Conservation (phyloP, 1,284 basidiomycete species). For the Bondarzewia mesenterica region DNA sequence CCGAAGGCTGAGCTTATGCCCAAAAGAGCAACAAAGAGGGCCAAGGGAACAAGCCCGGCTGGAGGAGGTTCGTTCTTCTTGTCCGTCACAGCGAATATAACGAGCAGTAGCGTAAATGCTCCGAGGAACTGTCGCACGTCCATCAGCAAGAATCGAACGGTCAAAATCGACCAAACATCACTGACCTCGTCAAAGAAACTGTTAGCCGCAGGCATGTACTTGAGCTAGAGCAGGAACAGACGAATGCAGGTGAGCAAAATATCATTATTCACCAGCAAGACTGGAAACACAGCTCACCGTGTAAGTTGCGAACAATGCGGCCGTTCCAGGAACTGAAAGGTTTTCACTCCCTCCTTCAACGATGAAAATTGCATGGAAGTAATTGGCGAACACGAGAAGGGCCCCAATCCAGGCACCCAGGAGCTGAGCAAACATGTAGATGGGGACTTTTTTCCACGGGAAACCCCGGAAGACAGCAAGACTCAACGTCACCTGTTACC, state of each 20-base stretch:
- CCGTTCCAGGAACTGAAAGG: slow-evolving; percentile 61
- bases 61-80: slow-evolving; percentile 39
- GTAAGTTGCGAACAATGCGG: slow-evolving; percentile 63
- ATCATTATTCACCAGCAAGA: slow-evolving; percentile 1
- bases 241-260: no score
- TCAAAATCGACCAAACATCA: slow-evolving; percentile 4
- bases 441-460: slow-evolving; percentile 72
- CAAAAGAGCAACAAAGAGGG: slow-evolving; percentile 45
- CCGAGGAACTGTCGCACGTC: slow-evolving; percentile 53
- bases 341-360: slow-evolving; percentile 54
- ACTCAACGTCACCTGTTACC: slow-evolving; percentile 51
- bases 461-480: slow-evolving; percentile 66
- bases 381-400: slow-evolving; percentile 67
- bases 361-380: slow-evolving; percentile 66
- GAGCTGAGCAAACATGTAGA: slow-evolving; percentile 63
- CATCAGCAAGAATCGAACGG: no score
- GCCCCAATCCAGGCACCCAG: slow-evolving; percentile 65
- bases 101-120: slow-evolving; percentile 46
- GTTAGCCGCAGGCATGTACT: slow-evolving; percentile 50
- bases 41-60: slow-evolving; percentile 42
- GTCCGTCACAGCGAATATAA: slow-evolving; percentile 35
- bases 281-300: slow-evolving; percentile 43
- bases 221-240: slow-evolving; percentile 30
- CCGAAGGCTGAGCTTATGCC: slow-evolving; percentile 48
- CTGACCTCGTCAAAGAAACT: slow-evolving; percentile 52